Evolutionary conservation across 2,329 filamentous ascomycete genomes (phyloP), one percentile per base, ranked within the genome.

Genomic region (Monosporascus sp.): DNA sequence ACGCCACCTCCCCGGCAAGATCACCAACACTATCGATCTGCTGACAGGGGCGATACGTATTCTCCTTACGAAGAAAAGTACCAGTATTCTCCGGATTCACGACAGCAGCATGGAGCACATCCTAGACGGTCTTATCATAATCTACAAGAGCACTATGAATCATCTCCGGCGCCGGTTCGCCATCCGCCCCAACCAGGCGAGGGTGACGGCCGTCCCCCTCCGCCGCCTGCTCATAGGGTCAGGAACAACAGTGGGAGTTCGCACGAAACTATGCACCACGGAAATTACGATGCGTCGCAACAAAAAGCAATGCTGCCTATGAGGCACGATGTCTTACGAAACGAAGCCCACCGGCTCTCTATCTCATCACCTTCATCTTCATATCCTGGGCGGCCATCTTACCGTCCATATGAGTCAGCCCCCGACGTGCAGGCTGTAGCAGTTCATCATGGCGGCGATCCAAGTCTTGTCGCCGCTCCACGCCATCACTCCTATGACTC

Each of bases 271-370:
- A 61, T 70, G 3, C 69, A 72, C 26, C 74, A 75, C 49, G 63
- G 63, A 48, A 69, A 68, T 46, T 74, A 70, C 52, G 78, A 81
- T 31, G 56, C 64, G 3, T 65, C 72, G 19, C 70, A 70, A 22
- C 69, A 71, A 40, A 79, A 78, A 60, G 68, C 70, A 3, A 70
- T 71, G 20, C 65, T 71, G 1, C 72, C 72, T 2, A 84, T 85
- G 79, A 75, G 80, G 52, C 79, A 82, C 44, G 81, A 84, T 52
- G 80, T 84, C 11, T 64, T 84, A 56, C 75, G 77, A 54, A 80
- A 70, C 51, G 80, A 83, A 62, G 81, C 81, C 3, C 81, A 84
- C 62, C 73, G 81, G 43, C 71, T 79, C 43, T 79, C 80, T 0
- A 64, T 71, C 17, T 50, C 66, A 47, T 57, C 63, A 8, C 67